Evolutionary conservation across 345 rosid species (phyloP).

Genomic region (Turritis glabra): DNA sequence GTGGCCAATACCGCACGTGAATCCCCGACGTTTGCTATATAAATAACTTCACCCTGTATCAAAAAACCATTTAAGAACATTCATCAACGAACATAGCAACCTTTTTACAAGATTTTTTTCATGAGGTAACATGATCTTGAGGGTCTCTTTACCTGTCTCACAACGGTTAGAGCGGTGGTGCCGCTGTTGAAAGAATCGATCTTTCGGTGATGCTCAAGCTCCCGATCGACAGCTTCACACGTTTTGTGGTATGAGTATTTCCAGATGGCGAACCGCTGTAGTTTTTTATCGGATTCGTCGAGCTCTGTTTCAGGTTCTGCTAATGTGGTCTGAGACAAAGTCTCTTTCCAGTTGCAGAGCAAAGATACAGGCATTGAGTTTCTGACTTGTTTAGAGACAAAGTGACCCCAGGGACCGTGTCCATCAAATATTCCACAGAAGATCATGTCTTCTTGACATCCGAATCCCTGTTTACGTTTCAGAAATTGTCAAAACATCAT

Average conservation of each 20-base stretch:
- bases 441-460: conserved; percentile 81
- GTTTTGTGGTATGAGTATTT: conserved; percentile 76
- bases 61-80: conserved; percentile 22
- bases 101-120: not conserved
- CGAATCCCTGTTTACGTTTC: conserved; percentile 56
- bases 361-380: conserved; percentile 71
- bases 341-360: conserved; percentile 83
- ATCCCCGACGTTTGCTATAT: conserved; percentile 84
- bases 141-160: conserved; percentile 61
- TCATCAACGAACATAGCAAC: not conserved
- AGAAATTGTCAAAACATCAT: too few relatives aligned
- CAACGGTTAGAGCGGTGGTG: conserved; percentile 77
- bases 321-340: conserved; percentile 51
- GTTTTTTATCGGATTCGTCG: conserved; percentile 53
- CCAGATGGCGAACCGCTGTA: conserved; percentile 65
- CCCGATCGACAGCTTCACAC: conserved; percentile 76
- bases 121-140: not conserved
- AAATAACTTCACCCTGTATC: conserved; percentile 63
- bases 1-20: conserved; percentile 92
- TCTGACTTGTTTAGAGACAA: conserved; percentile 76
- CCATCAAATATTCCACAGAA: conserved; percentile 97
- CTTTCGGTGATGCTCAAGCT: conserved; percentile 63
- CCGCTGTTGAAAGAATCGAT: conserved; percentile 83
- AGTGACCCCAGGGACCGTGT: conserved; percentile 98
- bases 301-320: conserved; percentile 49